Base-by-base conservation (phyloP, 208 protist genomes). In the Wallacemonas sp. region DNA sequence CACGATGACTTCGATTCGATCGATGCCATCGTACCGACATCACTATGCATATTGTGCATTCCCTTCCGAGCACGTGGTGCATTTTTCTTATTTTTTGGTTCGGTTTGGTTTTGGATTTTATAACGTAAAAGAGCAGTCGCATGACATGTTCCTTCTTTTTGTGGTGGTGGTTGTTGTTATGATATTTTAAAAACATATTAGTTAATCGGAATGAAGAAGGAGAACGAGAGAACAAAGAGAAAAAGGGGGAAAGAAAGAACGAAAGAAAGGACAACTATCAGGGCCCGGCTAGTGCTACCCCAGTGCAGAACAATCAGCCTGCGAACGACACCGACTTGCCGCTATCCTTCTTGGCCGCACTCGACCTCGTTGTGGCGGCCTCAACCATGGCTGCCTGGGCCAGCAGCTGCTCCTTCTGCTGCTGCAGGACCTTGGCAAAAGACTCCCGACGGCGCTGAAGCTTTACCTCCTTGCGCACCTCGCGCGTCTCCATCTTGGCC, bases 321-420 rank as follows among this genome's bases (percentile, higher is more conserved):
- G 75, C 75, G 64, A 93, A 93, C 24, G 66, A 81, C 34, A 93
- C 83, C 9, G 68, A 73, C 80, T 93, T 93, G 11, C 56, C 58
- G 46, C 56, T 63, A 19, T 15, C 39, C 44, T 51, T 53, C 41
- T 67, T 66, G 19, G 61, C 70, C 2, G 46, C 49, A 12, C 51
- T 56, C 3, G 68, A 60, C 51, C 72, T 31, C 36, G 44, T 6
- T 41, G 62, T 42, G 39, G 62, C 67, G 17, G 46, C 46, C 51
- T 68, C 62, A 6, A 65, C 66, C 8, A 49, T 45, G 22, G 68
- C 81, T 30, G 80, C 79, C 17, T 68, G 70, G n/a, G 77, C 79
- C n/a, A 88, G 53, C 58, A 95, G 70, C 72, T 91, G 85, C 11
- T 65, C 66, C 76, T 88, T 89, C 80, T 94, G 87, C 74, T 94